Percentiles rank a stretch among this genome's conserved stretches.
phyloP scores from a whole-genome alignment of 495 filamentous ascomycete species.

The Sabuloglossum arenarium region DNA sequence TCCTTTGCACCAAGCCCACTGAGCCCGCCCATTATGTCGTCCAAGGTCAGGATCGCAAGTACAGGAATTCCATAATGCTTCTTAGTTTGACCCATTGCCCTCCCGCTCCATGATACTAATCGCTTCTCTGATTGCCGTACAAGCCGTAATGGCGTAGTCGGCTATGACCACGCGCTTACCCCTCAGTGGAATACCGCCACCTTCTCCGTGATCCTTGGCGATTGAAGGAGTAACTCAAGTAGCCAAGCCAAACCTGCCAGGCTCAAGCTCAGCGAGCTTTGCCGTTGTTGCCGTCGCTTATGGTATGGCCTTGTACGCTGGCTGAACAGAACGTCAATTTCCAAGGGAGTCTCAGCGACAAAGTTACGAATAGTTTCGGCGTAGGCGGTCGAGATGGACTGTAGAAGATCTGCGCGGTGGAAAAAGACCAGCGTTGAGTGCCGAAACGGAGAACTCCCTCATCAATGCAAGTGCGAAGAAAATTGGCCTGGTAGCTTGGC shows the following conservation, averaged over 20 bases:
- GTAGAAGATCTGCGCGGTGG: conserved; percentile 54
- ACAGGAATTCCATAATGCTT: conserved; percentile 32
- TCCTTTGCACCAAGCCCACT: conserved; percentile 29
- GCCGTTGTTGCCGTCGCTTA: conserved; percentile 50
- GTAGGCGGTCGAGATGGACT: conserved; percentile 55
- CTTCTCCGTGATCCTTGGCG: conserved; percentile 80
- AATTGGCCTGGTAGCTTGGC: conserved; percentile 29
- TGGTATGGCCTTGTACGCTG: conserved; percentile 91
- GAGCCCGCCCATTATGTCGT: conserved; percentile 59
- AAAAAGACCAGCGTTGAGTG: conserved; percentile 79
- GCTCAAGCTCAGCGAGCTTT: conserved; percentile 44
- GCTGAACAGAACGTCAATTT: conserved; percentile 56
- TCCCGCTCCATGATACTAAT: conserved; percentile 62
- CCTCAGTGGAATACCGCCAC: conserved; percentile 64
- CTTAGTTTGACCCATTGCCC: conserved; percentile 67
- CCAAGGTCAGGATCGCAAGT: conserved; percentile 28
- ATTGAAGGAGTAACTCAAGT: conserved; percentile 68
- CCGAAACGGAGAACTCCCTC: conserved; percentile 74
- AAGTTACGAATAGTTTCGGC: conserved; percentile 38
- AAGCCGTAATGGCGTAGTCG: conserved; percentile 90
- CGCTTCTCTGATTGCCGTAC: conserved; percentile 80
- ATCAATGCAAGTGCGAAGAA: conserved; percentile 49
- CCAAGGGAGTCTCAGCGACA: conserved; percentile 19
- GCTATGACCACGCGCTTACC: conserved; percentile 74
- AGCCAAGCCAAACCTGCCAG: conserved; percentile 14